Conservation (phyloP, 2,329 filamentous ascomycete species). For the Fusarium virguliforme region DNA sequence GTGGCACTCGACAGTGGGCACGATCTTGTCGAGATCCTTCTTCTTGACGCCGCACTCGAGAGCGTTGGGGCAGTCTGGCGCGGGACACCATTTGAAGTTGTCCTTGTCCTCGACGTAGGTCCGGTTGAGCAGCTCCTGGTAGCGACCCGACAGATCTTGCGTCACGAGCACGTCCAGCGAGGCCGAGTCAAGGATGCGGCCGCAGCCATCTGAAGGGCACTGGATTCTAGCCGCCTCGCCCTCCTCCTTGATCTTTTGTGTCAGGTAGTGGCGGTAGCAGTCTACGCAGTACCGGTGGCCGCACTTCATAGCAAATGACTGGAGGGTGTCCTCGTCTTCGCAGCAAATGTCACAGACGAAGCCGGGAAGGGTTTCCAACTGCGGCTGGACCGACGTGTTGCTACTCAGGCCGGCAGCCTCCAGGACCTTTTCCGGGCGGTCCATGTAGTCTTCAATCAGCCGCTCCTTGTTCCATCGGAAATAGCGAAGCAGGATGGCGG, state of each 20-base stretch:
- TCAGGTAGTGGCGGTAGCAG: constrained; percentile 93
- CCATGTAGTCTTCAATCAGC: constrained; percentile 97
- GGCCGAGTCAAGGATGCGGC: constrained; percentile 90
- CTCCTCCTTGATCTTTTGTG: constrained; percentile 94
- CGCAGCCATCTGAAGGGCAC: constrained; percentile 90
- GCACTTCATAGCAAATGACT: constrained; percentile 95
- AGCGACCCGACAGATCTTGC: constrained; percentile 72
- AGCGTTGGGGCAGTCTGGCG: constrained; percentile 96
- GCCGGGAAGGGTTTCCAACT: constrained; percentile 78
- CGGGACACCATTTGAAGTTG: constrained; percentile 96
- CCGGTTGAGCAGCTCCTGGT: constrained; percentile 88
- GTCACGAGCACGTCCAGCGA: constrained; percentile 85
- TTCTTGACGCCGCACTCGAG: constrained; percentile 91
- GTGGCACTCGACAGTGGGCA: constrained; percentile 89
- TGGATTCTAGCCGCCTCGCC: constrained; percentile 96
- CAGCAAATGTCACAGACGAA: constrained; percentile 98
- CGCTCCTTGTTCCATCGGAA: constrained; percentile 97
- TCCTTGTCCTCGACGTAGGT: constrained; percentile 99
- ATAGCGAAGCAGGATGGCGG: constrained; percentile 90
- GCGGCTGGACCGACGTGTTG: constrained; percentile 73
- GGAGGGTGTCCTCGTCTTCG: constrained; percentile 83
- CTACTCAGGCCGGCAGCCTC: constrained; percentile 87
- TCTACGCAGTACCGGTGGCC: constrained; percentile 93
- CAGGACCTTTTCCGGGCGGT: constrained; percentile 82
- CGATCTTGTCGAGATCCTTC: constrained; percentile 86